phyloP scores from a whole-genome alignment of 2,329 filamentous ascomycete genomes.

The Harringtonia aguacate region DNA sequence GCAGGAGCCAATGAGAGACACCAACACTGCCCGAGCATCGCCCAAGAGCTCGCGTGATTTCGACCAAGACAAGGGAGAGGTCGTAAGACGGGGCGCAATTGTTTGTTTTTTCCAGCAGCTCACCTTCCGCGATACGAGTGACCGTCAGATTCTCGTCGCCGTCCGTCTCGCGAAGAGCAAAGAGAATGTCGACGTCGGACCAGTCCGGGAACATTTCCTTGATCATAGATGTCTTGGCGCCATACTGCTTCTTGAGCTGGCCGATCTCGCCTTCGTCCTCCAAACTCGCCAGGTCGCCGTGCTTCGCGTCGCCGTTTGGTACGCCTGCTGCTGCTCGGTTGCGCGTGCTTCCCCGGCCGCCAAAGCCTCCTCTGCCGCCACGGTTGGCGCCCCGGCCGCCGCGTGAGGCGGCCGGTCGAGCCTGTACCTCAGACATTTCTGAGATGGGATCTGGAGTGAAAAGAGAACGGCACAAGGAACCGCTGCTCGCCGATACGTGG shows the following conservation, averaged over 20 bases:
- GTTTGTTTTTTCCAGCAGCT: slow-evolving; percentile 1
- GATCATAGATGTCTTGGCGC: slow-evolving; percentile 66
- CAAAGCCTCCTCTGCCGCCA: slow-evolving; percentile 71
- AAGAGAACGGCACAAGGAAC: background rate
- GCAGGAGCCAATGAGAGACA: too few species aligned
- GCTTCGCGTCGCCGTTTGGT: slow-evolving; percentile 64
- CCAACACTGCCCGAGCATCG: too few species aligned
- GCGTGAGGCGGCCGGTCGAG: slow-evolving; percentile 71
- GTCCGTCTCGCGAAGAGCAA: slow-evolving; percentile 80
- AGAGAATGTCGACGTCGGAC: slow-evolving; percentile 91
- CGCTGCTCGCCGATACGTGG: background rate
- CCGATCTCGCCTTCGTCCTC: slow-evolving; percentile 83
- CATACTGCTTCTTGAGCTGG: slow-evolving; percentile 84
- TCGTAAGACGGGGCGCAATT: too few species aligned
- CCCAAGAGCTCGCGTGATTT: too few species aligned
- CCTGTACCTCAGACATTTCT: slow-evolving; percentile 88
- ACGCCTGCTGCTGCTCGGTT: slow-evolving; percentile 46
- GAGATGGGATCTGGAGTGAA: slow-evolving; percentile 12
- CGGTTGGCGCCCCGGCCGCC: slow-evolving; percentile 76
- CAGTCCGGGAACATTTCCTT: slow-evolving; percentile 92
- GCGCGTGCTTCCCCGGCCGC: slow-evolving; percentile 59
- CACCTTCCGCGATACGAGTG: slow-evolving; percentile 72
- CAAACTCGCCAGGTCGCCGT: slow-evolving; percentile 49
- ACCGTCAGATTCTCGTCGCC: slow-evolving; percentile 67
- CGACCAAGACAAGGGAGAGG: background rate